phyloP scores from a whole-genome alignment of 2,329 filamentous ascomycete species.

The Fusarium circinatum region DNA sequence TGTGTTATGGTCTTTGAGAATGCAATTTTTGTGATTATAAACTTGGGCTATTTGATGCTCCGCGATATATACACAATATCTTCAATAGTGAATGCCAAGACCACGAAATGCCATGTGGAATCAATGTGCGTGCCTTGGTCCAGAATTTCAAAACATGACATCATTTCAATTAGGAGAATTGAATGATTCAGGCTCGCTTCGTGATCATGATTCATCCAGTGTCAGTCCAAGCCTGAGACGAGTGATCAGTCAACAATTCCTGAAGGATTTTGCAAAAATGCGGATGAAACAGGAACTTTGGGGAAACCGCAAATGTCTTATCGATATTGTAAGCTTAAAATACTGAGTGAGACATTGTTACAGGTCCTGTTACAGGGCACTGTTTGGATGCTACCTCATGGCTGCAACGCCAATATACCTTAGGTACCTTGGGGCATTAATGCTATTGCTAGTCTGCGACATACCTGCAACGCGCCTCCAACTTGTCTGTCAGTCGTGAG shows the following conservation, averaged over 20 bases:
- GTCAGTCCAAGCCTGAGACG: constrained; percentile 23
- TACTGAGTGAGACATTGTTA: constrained; percentile 4
- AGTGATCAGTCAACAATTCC: background rate
- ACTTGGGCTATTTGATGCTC: background rate
- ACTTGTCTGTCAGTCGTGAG: background rate
- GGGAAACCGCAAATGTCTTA: background rate
- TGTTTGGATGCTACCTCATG: constrained; percentile 8
- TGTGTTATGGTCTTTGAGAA: background rate
- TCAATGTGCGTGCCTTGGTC: background rate
- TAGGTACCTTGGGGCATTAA: background rate
- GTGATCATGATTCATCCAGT: constrained; percentile 4
- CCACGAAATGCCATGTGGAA: background rate
- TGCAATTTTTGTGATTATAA: background rate
- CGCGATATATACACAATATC: background rate
- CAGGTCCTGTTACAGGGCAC: constrained; percentile 34
- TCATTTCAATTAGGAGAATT: background rate
- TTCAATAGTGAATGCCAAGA: background rate
- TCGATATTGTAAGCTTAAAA: constrained; percentile 12
- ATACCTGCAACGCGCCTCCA: constrained; percentile 21
- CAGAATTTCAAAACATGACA: background rate
- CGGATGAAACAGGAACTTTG: constrained; percentile 19
- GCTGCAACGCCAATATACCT: constrained; percentile 11
- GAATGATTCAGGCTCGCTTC: constrained; percentile 7
- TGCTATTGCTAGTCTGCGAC: constrained; percentile 23
- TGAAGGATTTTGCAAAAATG: background rate